Evolutionary conservation across 495 filamentous ascomycete species (phyloP), one percentile per base, ranked within the genome.

Genomic region (Trichoderma asperelloides): DNA sequence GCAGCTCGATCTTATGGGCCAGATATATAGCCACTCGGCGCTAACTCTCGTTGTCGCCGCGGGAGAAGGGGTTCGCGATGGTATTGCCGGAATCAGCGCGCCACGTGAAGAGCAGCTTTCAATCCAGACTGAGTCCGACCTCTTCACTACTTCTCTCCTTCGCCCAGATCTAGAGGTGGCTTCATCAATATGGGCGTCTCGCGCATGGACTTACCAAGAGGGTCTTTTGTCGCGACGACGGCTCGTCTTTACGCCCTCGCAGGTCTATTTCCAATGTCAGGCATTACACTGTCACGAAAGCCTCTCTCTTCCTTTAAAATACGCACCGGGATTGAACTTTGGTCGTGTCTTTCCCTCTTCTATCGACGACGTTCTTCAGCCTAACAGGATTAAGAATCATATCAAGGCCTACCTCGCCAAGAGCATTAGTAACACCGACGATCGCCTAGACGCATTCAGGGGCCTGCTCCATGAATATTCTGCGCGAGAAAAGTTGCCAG

Each of bases 151-250:
- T 12, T 62, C 69, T 40, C 23, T 66, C 8, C 25, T 67, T 21
- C 41, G 51, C 8, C 70, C 68, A n/a, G 39, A 64, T 16, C 21
- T 11, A 41, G 51, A 63, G 15, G 69, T 78, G 51, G 9, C n/a
- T 21, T 60, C 65, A 5, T 74, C 72, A 0, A 67, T 63, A 33
- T 79, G 76, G 78, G n/a, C 49, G 4, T 73, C 71, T 6, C 65
- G 78, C 40, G 78, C 71, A 16, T 80, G 77, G 78, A 79, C 78
- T 3, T 80, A 70, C 67, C 78, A 80, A 66, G 78, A 80, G 66
- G 73, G 65, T 13, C 25, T 77, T 1, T 67, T 80, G 23, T 74
- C 75, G 12, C 64, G 65, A 25, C 73, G 76, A 2, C 69, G 75
- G 0, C 64, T 80, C 13, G 71, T 74, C 40, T 73, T 81, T 55